Base-by-base conservation (phyloP, 1,284 basidiomycete genomes). In the Ustilago hordei region DNA sequence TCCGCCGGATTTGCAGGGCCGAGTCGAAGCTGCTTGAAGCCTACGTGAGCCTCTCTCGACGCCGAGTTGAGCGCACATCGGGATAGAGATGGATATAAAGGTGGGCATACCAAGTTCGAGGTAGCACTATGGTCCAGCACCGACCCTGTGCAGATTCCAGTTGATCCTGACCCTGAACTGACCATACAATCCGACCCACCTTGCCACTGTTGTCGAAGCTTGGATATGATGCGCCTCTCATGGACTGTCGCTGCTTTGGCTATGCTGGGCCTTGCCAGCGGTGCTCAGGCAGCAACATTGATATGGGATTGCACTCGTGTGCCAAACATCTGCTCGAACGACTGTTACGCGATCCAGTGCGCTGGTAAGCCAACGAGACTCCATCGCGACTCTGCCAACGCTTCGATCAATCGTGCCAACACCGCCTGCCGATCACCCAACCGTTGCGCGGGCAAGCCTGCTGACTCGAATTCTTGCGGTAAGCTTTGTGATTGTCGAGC, bases 251-350 rank as follows among this genome's bases (percentile, higher is more conserved):
- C 50, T 32, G 54, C 34, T 13, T 9, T 60, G 8, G 36, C 55
- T 4, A 45, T 67, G 12, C 55, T 71, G n/a, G n/a, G 38, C 38
- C 19, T 45, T 5, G 45, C 31, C 12, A 32, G 48, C 13, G 31
- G 28, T 32, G 48, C 47, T 9, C 55, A 36, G 6, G 60, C 69
- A 1, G 76, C 72, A 23, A 80, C 79, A 0, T 36, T 80, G 35
- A 79, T 74, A 15, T 80, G 79, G 65, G 79, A 80, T 39, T 80
- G 78, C 67, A 62, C 75, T 0, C 75, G 75, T 32, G 68, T 81
- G 13, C 80, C 80, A 52, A 81, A 81, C 73, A 81, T 81, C 66
- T 81, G 80, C 64, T 68, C 64, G 12, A 81, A 81, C 59, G 69
- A 74, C 59, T 72, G 71, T 60, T 80, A 66, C 59, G 80, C 78